Percentiles rank a stretch among this genome's conserved stretches.
Conservation (phyloP, 1,139 yeast species). For the Pichia sp. region DNA sequence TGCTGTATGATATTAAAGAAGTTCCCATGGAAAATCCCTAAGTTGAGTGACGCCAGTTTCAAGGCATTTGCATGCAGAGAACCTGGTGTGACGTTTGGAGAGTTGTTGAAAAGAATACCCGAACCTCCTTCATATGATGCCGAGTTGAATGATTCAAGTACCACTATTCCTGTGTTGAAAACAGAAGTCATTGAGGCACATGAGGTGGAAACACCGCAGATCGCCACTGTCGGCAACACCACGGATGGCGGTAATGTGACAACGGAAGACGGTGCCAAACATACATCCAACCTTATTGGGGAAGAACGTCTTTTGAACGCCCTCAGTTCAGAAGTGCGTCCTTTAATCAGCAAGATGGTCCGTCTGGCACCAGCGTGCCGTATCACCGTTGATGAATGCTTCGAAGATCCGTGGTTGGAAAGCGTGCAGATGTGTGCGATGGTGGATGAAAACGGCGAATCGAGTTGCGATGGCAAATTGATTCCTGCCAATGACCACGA, state of each 20-base stretch:
- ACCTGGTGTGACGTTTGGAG: conserved; percentile 35
- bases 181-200: conserved; percentile 16
- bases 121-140: conserved; percentile 31
- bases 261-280: conserved; percentile 27
- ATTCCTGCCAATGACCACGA: conserved; percentile 47
- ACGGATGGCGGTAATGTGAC: conserved; percentile 1
- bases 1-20: conserved; percentile 93
- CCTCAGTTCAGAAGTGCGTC: conserved; percentile 63
- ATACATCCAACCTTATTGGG: conserved; percentile 60
- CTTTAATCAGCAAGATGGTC: conserved; percentile 68
- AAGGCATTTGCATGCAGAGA: conserved; percentile 56
- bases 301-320: conserved; percentile 67
- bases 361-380: conserved; percentile 83
- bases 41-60: conserved; percentile 80
- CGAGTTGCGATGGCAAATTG: conserved; percentile 34
- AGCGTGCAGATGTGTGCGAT: conserved; percentile 65
- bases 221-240: background rate
- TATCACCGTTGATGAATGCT: conserved; percentile 77
- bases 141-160: conserved; percentile 8
- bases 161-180: background rate
- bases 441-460: conserved; percentile 36
- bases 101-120: conserved; percentile 33
- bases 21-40: conserved; percentile 97
- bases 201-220: background rate
- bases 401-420: conserved; percentile 71